Evolutionary conservation across 495 filamentous ascomycete species (phyloP).

Genomic region (Copromyces sp.): DNA sequence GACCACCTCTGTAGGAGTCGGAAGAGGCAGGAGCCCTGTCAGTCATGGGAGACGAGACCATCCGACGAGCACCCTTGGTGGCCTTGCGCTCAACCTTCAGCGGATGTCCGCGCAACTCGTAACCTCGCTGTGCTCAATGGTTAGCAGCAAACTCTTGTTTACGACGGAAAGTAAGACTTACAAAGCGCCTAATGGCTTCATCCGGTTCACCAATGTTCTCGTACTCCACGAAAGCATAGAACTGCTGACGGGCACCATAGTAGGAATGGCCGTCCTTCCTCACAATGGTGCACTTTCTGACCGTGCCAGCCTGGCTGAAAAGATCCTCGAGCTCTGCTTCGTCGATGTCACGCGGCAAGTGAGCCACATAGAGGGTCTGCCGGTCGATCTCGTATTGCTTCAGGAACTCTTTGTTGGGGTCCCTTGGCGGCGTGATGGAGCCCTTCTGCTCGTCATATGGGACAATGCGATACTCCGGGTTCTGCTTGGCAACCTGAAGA

Average conservation of each 20-base stretch:
- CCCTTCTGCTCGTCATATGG: conserved; percentile 28
- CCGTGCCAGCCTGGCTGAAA: conserved; percentile 30
- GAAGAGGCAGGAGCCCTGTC: neutral
- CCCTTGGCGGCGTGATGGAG: conserved; percentile 3
- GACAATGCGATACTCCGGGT: conserved; percentile 19
- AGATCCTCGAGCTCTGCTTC: conserved; percentile 28
- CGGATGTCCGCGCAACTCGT: neutral
- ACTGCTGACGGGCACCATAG: conserved; percentile 13
- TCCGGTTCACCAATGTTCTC: conserved; percentile 23
- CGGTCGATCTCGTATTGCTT: conserved; percentile 35
- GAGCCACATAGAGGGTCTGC: conserved; percentile 43
- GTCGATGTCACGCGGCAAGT: conserved; percentile 30
- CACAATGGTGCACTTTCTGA: conserved; percentile 34
- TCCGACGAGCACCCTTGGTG: neutral
- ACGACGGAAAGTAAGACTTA: conserved; percentile 4
- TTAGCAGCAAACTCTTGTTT: conserved; percentile 4
- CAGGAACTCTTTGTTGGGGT: conserved; percentile 25
- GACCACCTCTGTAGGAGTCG: neutral
- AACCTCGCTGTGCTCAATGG: neutral
- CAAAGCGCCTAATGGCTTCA: conserved; percentile 23
- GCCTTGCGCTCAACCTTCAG: conserved; percentile 14
- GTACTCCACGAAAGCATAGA: conserved; percentile 50
- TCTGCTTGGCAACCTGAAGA: conserved; percentile 17
- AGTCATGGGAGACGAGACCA: neutral
- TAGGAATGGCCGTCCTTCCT: conserved; percentile 6